Evolutionary conservation across 768 basidiomycete genomes (phyloP), one percentile per base, ranked within the genome.

Genomic region (Galerina sulciceps): DNA sequence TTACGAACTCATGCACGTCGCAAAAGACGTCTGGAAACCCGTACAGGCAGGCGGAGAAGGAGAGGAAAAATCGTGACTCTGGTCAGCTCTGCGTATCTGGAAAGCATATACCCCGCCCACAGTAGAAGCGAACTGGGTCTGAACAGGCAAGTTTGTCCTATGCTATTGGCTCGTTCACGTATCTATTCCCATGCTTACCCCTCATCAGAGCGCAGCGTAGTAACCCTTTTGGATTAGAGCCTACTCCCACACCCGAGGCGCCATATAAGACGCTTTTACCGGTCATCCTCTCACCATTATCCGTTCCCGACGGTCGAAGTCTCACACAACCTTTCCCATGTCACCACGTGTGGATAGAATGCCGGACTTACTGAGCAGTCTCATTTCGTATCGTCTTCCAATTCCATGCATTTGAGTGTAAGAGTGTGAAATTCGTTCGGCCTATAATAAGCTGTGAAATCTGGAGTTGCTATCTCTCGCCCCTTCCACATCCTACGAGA

Each of bases 1-100:
- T 41, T 94, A 97, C 69, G 95, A 98, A 69, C 81, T 99, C 60
- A 94, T 96, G 93, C 88, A 92, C 61, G 91, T 89, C 2, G 88
- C 94, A 0, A 93, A 91, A 69, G 89, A 89, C 60, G 81, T 96
- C 34, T 96, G 92, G 93, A 94, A 89, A 67, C 81, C 87, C 18
- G 71, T 77, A 49, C 59, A 71, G 54, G 55, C 65, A 37, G 69
- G 69, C 34, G 52, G 45, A 31, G 59, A 60, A 63, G 49, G 56
- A 22, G 41, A 58, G 34, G 49, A 61, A n/a, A 53, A 68, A 44
- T 65, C 68, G 36, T 71, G 59, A 67, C 47, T 41, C 18, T 44
- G 51, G 20, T 15, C 26, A 31, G 26, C 26, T 31, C 26, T 31
- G 26, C 26, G 26, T 31, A 31, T 5, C 26, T 5, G 26, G 26